These are phyloP conservation scores for Malus hybrid DNA, from an alignment of 331 rosid species.

Conservation along the genomic window DNA sequence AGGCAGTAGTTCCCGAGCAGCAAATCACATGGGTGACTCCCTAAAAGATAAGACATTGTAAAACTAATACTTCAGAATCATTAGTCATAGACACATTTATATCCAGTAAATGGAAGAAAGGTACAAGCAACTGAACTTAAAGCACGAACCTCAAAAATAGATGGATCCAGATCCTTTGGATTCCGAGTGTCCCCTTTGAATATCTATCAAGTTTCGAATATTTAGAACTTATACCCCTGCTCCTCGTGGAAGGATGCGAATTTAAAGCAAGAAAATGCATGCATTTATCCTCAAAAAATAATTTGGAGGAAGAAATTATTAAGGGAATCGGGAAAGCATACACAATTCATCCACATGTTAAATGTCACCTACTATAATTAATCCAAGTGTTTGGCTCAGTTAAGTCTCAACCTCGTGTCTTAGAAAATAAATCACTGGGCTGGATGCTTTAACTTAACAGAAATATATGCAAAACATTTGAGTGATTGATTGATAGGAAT, in stretches of 20 bases:
- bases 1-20: slow-evolving; percentile 94
- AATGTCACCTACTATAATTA: background rate
- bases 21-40: slow-evolving; percentile 96
- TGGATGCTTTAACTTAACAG: background rate
- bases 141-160: slow-evolving; percentile 64
- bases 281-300: background rate
- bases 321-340: background rate
- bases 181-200: slow-evolving; percentile 76
- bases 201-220: slow-evolving; percentile 45
- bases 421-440: background rate
- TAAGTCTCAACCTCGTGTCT: background rate
- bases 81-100: background rate
- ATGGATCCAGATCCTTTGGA: slow-evolving; percentile 59
- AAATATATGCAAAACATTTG: background rate
- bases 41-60: slow-evolving; percentile 31
- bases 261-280: background rate
- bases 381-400: background rate
- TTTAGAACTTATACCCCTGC: background rate
- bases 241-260: slow-evolving; percentile 5
- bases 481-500: background rate
- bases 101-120: background rate
- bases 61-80: background rate
- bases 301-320: background rate
- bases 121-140: background rate
- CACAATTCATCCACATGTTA: background rate